Conservation (phyloP, 495 filamentous ascomycete genomes). For the Glarea lozoyensis region DNA sequence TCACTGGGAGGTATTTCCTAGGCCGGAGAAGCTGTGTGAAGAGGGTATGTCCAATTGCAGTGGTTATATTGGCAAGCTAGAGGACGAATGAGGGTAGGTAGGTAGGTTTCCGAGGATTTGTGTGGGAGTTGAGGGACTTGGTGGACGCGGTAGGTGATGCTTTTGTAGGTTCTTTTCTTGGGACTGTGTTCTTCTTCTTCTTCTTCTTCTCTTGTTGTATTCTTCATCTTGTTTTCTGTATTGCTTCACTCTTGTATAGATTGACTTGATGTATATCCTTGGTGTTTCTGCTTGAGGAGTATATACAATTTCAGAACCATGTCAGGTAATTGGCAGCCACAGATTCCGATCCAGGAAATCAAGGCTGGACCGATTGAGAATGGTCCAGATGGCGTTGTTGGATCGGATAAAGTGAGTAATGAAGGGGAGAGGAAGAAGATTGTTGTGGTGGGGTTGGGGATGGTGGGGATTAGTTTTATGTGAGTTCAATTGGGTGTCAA, state of each 20-base stretch:
- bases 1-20: no score
- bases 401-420: slow-evolving; percentile 14
- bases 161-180: background rate
- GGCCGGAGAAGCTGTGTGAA: slow-evolving; percentile 1
- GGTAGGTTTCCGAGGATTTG: slow-evolving; percentile 13
- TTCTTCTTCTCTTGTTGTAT: background rate
- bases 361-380: slow-evolving; percentile 16
- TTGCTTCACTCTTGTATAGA: background rate
- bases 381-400: slow-evolving; percentile 16
- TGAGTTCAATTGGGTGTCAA: slow-evolving; percentile 32
- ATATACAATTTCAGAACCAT: slow-evolving; percentile 4
- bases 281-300: no score
- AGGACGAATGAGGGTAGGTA: no score
- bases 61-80: background rate
- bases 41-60: background rate
- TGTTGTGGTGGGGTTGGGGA: slow-evolving; percentile 85
- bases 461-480: slow-evolving; percentile 96
- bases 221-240: background rate
- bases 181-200: no score
- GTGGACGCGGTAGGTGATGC: background rate
- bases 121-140: background rate
- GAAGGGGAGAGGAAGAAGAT: slow-evolving; percentile 48
- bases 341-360: slow-evolving; percentile 13
- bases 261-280: no score
- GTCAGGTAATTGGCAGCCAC: slow-evolving; percentile 18